Evolutionary conservation across 352 stramenopile genomes (phyloP), one percentile per base, ranked within the genome.

Genomic region (Elongisporangium anandrum): DNA sequence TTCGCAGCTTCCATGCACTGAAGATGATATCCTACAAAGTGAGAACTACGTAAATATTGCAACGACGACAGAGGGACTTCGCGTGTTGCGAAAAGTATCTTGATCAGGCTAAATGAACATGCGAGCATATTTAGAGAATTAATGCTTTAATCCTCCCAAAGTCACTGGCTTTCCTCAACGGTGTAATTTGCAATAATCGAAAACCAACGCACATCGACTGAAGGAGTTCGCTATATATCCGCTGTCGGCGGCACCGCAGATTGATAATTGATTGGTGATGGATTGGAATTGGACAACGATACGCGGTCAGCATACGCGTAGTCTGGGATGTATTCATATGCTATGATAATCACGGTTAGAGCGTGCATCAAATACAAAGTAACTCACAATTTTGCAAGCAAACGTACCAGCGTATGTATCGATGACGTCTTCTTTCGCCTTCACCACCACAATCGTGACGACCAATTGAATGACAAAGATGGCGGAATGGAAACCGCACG

Each of bases 271-370:
- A 82, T 71, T 19, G 75, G 75, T 19, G 79, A 88, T 8, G 60
- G 52, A 3, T 68, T 72, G 24, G 59, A 66, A 53, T 75, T 79
- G 13, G 73, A 75, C 19, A 81, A 48, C 16, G 76, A 75, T 0
- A 66, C 21, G 8, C 72, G 70, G 63, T 86, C 75, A 1, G 68
- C 60, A 52, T 83, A 90, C 0, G 64, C 66, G 0, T 64, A 69
- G 59, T 92, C 85, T 0, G 85, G 85, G 59, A 94, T 94, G 60
- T 90, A 94, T 64, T 94, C 80, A 58, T 94, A 94, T 26, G 81
- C 85, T 92, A 47, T 48, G 13, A 47, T 0, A 38, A 45, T 16
- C 4, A 49, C 19, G 1, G 39, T 16, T 12, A 60, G 19, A 39
- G 47, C 39, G n/a, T n/a, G 54, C 26, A 24, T 16, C 48, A 34